Evolutionary conservation across 2,329 filamentous ascomycete genomes (phyloP).

Genomic region (Aspergillus sp.): DNA sequence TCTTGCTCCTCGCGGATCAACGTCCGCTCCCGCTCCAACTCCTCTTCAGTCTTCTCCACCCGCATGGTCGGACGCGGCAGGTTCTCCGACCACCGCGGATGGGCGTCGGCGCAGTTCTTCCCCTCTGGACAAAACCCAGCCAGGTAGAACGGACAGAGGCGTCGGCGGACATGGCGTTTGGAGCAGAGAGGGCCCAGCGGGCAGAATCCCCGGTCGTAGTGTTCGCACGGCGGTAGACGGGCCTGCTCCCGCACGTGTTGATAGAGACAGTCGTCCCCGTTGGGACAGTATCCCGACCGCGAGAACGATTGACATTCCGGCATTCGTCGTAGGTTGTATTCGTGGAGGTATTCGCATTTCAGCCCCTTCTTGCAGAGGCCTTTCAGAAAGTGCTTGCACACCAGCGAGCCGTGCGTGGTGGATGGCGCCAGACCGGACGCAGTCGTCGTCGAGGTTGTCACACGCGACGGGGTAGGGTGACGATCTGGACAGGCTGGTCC

Average conservation of each 20-base stretch:
- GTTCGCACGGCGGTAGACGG: slow-evolving; percentile 75
- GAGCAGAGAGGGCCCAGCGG: slow-evolving; percentile 82
- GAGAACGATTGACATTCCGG: slow-evolving; percentile 97
- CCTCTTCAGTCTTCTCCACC: slow-evolving; percentile 71
- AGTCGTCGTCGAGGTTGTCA: slow-evolving; percentile 44
- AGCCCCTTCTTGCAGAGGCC: slow-evolving; percentile 97
- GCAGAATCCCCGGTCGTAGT: slow-evolving; percentile 95
- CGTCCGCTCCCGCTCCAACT: slow-evolving; percentile 57
- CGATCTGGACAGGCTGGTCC: slow-evolving; percentile 83
- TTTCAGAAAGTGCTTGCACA: slow-evolving; percentile 98
- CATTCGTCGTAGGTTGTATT: slow-evolving; percentile 98
- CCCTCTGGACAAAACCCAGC: slow-evolving; percentile 94
- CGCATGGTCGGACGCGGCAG: slow-evolving; percentile 57
- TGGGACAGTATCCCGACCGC: slow-evolving; percentile 89
- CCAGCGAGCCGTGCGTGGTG: slow-evolving; percentile 57
- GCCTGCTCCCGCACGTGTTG: slow-evolving; percentile 83
- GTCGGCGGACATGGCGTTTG: slow-evolving; percentile 82
- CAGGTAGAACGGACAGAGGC: slow-evolving; percentile 79
- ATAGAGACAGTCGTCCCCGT: slow-evolving; percentile 94
- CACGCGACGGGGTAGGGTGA: slow-evolving; percentile 56
- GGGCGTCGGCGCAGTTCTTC: slow-evolving; percentile 69
- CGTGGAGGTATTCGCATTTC: slow-evolving; percentile 94
- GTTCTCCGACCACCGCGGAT: slow-evolving; percentile 73
- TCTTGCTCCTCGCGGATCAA: slow-evolving; percentile 61
- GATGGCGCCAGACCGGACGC: slow-evolving; percentile 40